Evolutionary conservation across 139 green algal genomes (phyloP), one percentile per base, ranked within the genome.

Genomic region (Ettlia oleoabundans): DNA sequence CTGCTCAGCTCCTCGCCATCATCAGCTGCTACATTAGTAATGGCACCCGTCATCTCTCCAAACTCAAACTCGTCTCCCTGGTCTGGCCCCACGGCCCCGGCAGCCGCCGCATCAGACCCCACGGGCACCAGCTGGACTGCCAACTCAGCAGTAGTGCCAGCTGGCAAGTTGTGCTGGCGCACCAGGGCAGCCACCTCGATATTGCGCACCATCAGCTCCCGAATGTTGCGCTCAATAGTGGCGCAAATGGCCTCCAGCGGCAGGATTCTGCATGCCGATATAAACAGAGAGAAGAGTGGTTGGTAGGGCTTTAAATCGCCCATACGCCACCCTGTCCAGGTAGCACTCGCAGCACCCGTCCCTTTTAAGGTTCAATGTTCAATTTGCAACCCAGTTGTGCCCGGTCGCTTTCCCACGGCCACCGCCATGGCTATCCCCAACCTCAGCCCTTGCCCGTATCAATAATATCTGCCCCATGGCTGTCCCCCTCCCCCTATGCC

Each of bases 151-250:
- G 5, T n/a, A 5, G 5, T n/a, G 55, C 55, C 55, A 22, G 47
- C 47, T 15, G 18, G 18, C 18, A 35, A 8, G 28, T 64, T 77
- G 5, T 37, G 21, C 18, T 5, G 4, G 22, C 42, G 69, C 69
- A 77, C 69, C 21, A 64, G 13, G 9, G 3, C 35, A 2, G n/a
- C 4, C 18, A 70, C 78, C 30, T 74, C 78, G n/a, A 55, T 58
- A 35, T 68, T 68, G 65, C 65, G 52, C 10, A 37, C 37, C 78
- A 83, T 30, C 52, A 85, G 80, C 69, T 85, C 70, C 6, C 80
- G 69, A 15, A 81, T 70, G 70, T 85, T 85, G 69, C 80, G 80
- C 76, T 89, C 77, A 42, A 89, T 86, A 22, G 84, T 86, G 62
- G 42, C 38, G 53, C 76, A 77, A 28, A 83, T 62, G 40, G 72